Evolutionary conservation across 2,329 filamentous ascomycete genomes (phyloP), one percentile per base, ranked within the genome.

Genomic region (Colletotrichum truncatum): DNA sequence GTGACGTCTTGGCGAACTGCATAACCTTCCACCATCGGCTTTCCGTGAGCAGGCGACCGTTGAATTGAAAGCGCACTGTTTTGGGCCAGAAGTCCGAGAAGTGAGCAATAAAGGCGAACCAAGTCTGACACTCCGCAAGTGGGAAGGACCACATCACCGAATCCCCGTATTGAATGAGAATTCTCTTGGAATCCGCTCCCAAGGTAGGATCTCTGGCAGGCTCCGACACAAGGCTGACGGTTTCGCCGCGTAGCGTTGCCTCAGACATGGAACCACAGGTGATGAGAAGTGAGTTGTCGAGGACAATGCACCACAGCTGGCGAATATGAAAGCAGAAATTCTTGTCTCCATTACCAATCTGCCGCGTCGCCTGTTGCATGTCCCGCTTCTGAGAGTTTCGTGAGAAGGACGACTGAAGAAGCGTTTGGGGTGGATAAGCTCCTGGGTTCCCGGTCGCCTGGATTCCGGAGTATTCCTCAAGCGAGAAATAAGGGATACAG

Each of bases 401-500:
- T 1, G 81, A 80, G 64, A 79, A 82, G 7, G 80, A 77, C 1
- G 76, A 72, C 68, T 85, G 83, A 0, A 84, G 69, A 6, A 84
- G 67, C 1, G 81, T 83, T 52, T 78, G 75, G 2, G 77, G 71
- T 1, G 82, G 82, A 52, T 82, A 84, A 1, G 74, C 71, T 5
- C 73, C 72, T 6, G 73, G 46, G 25, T 70, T 74, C 1, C 74
- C 73, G 1, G 73, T 73, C 6, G 72, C 72, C 2, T 74, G 70
- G 2, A 81, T 68, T 3, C 79, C 80, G 0, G 77, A 77, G 60
- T 83, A 84, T 23, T 76, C 75, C 53, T 82, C 77, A 0, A 85
- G 74, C 2, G 76, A 76, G 67, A 85, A 84, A 66, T 84, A 85
- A 0, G 83, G 83, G 12, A 84, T 71, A 28, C 80, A 83, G 3